These are phyloP conservation scores for Trichoderma aggressivum DNA, from an alignment of 2,329 filamentous ascomycete species.

Conservation along the genomic window DNA sequence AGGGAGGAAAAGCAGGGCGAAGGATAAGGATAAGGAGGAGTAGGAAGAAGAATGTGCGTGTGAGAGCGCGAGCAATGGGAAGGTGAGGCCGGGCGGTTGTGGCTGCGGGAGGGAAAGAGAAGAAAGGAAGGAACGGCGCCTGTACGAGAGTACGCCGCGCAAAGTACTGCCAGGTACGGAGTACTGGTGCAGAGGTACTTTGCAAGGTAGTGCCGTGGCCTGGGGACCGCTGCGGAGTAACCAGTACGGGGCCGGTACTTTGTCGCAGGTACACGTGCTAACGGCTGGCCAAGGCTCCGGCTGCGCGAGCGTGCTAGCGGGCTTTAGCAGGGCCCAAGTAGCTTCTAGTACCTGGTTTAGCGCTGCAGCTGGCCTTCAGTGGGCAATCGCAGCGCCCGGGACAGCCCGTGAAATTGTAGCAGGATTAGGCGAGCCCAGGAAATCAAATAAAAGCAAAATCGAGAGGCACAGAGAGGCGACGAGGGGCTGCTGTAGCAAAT, in stretches of 20 bases:
- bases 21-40: conserved; percentile 22
- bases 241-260: background rate
- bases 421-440: background rate
- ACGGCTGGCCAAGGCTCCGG: background rate
- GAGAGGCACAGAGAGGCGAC: background rate
- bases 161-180: conserved; percentile 3
- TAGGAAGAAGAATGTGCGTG: conserved; percentile 17
- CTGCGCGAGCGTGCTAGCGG: background rate
- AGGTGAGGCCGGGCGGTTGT: conserved; percentile 14
- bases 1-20: conserved; percentile 15
- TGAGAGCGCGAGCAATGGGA: conserved; percentile 2
- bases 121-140: conserved; percentile 5
- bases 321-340: background rate
- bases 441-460: background rate
- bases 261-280: conserved; percentile 1
- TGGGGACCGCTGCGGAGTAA: background rate
- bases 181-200: background rate
- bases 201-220: background rate
- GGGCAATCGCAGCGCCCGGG: background rate
- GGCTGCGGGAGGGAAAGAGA: conserved; percentile 14
- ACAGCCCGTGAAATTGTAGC: background rate
- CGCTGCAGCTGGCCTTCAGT: background rate
- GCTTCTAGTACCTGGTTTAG: background rate
- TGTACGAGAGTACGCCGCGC: background rate
- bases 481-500: conserved; percentile 8